Conservation (phyloP, 345 rosid species). For the Aurinia saxatilis region DNA sequence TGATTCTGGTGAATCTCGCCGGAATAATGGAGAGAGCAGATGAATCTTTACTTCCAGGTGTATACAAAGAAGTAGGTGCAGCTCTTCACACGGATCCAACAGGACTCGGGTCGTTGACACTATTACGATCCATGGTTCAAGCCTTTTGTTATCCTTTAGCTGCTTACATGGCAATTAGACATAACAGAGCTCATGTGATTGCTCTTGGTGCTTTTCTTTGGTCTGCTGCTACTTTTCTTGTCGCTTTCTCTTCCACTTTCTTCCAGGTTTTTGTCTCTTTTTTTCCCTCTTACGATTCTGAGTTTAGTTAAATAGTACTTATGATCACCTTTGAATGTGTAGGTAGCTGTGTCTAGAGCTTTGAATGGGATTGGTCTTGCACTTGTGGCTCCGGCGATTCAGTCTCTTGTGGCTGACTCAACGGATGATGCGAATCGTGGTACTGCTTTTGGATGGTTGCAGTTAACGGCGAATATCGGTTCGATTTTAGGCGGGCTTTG, state of each 20-base stretch:
- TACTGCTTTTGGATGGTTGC: slow-evolving; percentile 84
- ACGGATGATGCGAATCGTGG: slow-evolving; percentile 73
- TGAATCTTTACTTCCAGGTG: slow-evolving; percentile 82
- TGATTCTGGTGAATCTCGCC: slow-evolving; percentile 76
- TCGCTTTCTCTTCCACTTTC: slow-evolving; percentile 54
- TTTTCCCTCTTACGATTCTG: slow-evolving; percentile 37
- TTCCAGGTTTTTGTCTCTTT: slow-evolving; percentile 40
- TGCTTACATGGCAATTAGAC: slow-evolving; percentile 41
- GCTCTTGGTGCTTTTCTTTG: slow-evolving; percentile 65
- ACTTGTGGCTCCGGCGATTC: slow-evolving; percentile 76
- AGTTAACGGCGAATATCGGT: slow-evolving; percentile 68
- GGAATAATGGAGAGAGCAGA: slow-evolving; percentile 93
- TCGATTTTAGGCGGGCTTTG: slow-evolving; percentile 70
- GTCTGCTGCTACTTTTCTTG: slow-evolving; percentile 64
- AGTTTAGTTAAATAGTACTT: slow-evolving; percentile 1
- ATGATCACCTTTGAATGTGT: no score
- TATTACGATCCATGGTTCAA: slow-evolving; percentile 62
- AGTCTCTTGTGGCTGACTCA: slow-evolving; percentile 86
- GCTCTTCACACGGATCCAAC: slow-evolving; percentile 82
- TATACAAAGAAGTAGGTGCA: slow-evolving; percentile 83
- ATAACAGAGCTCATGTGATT: slow-evolving; percentile 61
- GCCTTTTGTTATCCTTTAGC: slow-evolving; percentile 54
- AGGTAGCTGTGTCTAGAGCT: slow-evolving; percentile 88
- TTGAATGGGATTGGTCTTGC: slow-evolving; percentile 87
- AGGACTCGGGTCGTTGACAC: slow-evolving; percentile 68